Conservation (phyloP, 306 rosid genomes). For the Lathyrus tuberosus region DNA sequence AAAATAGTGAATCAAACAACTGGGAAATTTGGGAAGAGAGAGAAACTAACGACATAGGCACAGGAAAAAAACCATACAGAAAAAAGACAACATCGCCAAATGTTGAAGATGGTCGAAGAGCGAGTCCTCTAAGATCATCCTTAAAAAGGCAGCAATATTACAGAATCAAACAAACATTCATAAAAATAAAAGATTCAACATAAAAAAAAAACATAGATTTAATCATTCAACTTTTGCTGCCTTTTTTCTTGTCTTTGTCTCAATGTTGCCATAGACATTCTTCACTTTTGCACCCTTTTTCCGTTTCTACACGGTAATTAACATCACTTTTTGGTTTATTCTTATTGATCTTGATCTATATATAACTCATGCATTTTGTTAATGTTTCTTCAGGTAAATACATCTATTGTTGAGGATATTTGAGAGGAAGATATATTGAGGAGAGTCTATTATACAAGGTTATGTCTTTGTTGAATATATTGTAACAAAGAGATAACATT, state of each 20-base stretch:
- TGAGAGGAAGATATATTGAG: no score
- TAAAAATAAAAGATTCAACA: neutral
- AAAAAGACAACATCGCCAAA: constrained; percentile 20
- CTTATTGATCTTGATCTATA: constrained; percentile 4
- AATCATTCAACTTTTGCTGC: constrained; percentile 67
- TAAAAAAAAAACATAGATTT: neutral
- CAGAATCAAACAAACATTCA: neutral
- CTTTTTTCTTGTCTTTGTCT: constrained; percentile 61
- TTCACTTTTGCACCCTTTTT: constrained; percentile 32
- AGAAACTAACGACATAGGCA: constrained; percentile 23
- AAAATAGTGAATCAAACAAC: constrained; percentile 21
- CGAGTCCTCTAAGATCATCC: constrained; percentile 87
- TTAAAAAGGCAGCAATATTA: constrained; percentile 67
- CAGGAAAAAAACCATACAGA: constrained; percentile 8
- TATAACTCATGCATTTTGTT: constrained; percentile 23
- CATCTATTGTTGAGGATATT: constrained; percentile 40
- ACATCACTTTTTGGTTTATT: constrained; percentile 15
- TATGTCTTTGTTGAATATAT: constrained; percentile 47
- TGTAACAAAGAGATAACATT: constrained; percentile 45
- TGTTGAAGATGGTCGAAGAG: constrained; percentile 79
- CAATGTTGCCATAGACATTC: constrained; percentile 34
- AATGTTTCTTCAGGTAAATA: constrained; percentile 44
- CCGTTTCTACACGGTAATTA: constrained; percentile 56
- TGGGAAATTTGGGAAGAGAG: constrained; percentile 28
- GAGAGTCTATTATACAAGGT: constrained; percentile 35